These are phyloP conservation scores for Triticum urartu DNA, from an alignment of 176 grass and related monocot genomes.

Conservation along the genomic window DNA sequence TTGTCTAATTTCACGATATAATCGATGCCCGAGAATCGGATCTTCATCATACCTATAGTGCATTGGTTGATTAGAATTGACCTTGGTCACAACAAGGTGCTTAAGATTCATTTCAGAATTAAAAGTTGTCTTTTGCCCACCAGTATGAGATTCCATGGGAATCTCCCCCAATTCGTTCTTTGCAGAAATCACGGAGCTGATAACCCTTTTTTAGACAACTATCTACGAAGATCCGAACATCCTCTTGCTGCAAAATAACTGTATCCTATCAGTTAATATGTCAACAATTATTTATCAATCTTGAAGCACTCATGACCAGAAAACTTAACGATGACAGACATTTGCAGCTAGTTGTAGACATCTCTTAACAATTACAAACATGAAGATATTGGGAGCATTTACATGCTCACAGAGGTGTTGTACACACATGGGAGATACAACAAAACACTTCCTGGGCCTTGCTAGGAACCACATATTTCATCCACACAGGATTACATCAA, in stretches of 20 bases:
- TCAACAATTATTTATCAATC: slow-evolving; percentile 7
- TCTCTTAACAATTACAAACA: neutral
- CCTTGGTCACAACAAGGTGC: neutral
- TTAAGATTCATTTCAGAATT: slow-evolving; percentile 7
- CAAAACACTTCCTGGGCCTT: slow-evolving; percentile 15
- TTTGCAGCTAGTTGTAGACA: slow-evolving; percentile 9
- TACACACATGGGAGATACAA: neutral
- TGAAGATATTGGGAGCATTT: slow-evolving; percentile 8
- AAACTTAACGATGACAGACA: neutral
- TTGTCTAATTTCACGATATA: slow-evolving; percentile 90
- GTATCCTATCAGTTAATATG: slow-evolving; percentile 13
- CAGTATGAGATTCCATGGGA: slow-evolving; percentile 92
- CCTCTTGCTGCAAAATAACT: slow-evolving; percentile 82
- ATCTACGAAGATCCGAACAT: slow-evolving; percentile 85
- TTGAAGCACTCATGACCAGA: neutral
- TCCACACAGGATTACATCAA: neutral
- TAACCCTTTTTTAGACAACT: slow-evolving; percentile 75
- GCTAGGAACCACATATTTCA: slow-evolving; percentile 19
- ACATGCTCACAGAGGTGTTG: neutral
- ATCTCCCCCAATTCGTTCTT: slow-evolving; percentile 86
- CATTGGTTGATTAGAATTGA: slow-evolving; percentile 34
- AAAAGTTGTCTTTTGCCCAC: slow-evolving; percentile 44
- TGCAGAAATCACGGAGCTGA: slow-evolving; percentile 67
- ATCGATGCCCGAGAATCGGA: slow-evolving; percentile 73
- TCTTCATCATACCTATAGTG: slow-evolving; percentile 85